A percentile compares a stretch with the other conserved stretches of the same genome.
Conservation (phyloP, 2,329 filamentous ascomycete species). For the Diaporthe eres region DNA sequence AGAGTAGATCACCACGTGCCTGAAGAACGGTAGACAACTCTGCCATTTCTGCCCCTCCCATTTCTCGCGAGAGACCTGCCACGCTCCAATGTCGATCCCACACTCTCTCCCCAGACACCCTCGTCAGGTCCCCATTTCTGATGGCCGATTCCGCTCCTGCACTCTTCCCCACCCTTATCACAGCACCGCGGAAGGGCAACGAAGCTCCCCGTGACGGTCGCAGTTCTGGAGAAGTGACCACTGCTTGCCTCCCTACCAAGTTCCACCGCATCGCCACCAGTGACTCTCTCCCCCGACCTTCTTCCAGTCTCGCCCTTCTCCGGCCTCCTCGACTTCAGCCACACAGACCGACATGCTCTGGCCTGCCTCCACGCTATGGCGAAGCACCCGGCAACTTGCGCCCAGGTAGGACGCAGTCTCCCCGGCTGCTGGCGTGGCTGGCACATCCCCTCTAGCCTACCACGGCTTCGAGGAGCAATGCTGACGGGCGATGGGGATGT, state of each 20-base stretch:
- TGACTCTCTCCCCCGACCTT: background rate
- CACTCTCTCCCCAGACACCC: constrained; percentile 56
- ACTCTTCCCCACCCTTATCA: background rate
- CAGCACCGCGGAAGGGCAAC: constrained; percentile 1
- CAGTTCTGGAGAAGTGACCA: constrained; percentile 32
- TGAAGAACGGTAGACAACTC: background rate
- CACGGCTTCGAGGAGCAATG: constrained; percentile 77
- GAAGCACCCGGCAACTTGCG: constrained; percentile 71
- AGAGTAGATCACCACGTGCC: background rate
- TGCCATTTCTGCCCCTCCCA: background rate
- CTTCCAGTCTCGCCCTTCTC: constrained; percentile 45
- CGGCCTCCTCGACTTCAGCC: constrained; percentile 58
- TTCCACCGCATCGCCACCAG: too few relatives aligned
- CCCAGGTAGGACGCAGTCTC: constrained; percentile 68
- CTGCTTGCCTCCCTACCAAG: background rate
- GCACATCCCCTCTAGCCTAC: constrained; percentile 73
- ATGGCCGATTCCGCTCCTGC: constrained; percentile 26
- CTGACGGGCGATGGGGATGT: constrained; percentile 61
- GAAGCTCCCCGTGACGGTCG: constrained; percentile 14
- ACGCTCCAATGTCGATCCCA: constrained; percentile 55
- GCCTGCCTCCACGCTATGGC: constrained; percentile 73
- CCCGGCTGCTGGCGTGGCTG: constrained; percentile 69
- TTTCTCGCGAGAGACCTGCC: background rate
- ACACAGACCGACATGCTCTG: constrained; percentile 63
- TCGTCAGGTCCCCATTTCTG: constrained; percentile 59